Evolutionary conservation across 2,329 filamentous ascomycete genomes (phyloP), one percentile per base, ranked within the genome.

Genomic region (Ascomycota sp.): DNA sequence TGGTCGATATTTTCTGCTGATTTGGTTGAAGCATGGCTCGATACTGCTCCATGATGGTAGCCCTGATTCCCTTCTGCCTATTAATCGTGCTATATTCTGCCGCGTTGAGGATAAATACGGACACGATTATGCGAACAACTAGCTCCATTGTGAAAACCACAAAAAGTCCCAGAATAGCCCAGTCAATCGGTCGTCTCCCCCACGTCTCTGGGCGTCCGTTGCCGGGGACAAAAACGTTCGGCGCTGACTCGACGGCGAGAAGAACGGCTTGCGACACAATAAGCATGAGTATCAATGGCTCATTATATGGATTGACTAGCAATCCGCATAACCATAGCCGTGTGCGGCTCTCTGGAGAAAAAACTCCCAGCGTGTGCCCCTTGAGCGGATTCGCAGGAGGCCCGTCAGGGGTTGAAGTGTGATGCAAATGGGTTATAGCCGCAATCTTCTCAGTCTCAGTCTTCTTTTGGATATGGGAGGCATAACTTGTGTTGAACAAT

Each of bases 51-150:
- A 70, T 57, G 13, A 94, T 58, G 8, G 76, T 79, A 38, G 75
- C 72, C 30, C 69, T 71, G 7, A 93, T 53, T 8, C 83, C 80
- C 21, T 75, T 62, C 38, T 75, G 69, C 31, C 80, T 69, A 49
- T 91, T 79, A 36, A 91, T 78, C 5, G 83, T 91, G 51, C 81
- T 93, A 51, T 94, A 94, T 46, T 94, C 85, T 7, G 71, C 59
- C 2, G 89, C 79, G 46, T 98, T 98, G 39, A 92, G 60, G 21
- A 98, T 63, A 41, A 98, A 78, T 0, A 89, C 91, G 1, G 89
- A 98, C 1, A 98, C 91, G 35, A 98, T 75, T 25, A 85, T 75
- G 32, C 85, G 77, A 35, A 80, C 72, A 32, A 76, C 57, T 23
- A 91, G 65, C 51, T 98, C 91, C 15, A 91, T 44, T 0, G 85